Conservation (phyloP, 768 basidiomycete species). For the Russula dissimulans region DNA sequence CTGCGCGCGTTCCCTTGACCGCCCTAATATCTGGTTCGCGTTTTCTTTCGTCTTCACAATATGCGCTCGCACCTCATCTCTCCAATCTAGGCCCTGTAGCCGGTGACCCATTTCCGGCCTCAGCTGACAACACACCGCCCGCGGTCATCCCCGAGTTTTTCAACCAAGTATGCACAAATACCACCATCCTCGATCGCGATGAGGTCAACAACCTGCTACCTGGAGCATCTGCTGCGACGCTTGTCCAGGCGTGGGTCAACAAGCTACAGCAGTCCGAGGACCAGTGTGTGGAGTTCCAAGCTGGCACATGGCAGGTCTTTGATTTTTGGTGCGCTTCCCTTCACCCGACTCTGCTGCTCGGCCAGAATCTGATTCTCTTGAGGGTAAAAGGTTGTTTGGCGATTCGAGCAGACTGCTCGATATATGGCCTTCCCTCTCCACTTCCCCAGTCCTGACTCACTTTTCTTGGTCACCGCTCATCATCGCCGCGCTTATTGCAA, state of each 20-base stretch:
- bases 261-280: conserved; percentile 29
- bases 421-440: conserved; percentile 28
- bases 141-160: conserved; percentile 33
- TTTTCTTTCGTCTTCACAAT: neutral
- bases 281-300: conserved; percentile 34
- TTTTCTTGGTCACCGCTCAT: conserved; percentile 34
- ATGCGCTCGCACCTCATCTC: neutral
- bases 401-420: conserved; percentile 26
- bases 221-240: conserved; percentile 21
- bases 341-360: neutral
- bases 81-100: conserved; percentile 31
- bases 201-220: conserved; percentile 26
- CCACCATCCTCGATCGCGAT: conserved; percentile 26
- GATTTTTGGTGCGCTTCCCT: conserved; percentile 28
- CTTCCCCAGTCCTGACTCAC: conserved; percentile 28
- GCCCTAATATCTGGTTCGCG: conserved; percentile 40
- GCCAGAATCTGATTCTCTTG: neutral
- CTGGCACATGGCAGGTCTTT: conserved; percentile 28
- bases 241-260: conserved; percentile 34
- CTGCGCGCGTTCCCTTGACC: conserved; percentile 46
- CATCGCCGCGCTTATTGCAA: conserved; percentile 27
- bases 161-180: conserved; percentile 33
- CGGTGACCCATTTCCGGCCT: conserved; percentile 33
- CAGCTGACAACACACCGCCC: conserved; percentile 27
- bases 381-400: conserved; percentile 27